Base-by-base conservation (phyloP, 805 yeast species). In the Candida maris region DNA sequence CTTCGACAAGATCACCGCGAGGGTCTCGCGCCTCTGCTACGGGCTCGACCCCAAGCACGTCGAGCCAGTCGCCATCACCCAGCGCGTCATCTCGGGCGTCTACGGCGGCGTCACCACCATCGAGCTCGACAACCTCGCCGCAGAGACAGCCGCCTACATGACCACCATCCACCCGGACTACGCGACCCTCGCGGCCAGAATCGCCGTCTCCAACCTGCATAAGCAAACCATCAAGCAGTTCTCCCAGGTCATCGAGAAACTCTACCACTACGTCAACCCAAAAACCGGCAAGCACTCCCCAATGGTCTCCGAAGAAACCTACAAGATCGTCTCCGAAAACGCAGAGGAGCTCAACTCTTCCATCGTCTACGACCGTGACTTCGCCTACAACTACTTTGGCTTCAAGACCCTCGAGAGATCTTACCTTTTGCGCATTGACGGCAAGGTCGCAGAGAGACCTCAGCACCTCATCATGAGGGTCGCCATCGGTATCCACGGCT, bases 131-230 rank as follows among this genome's bases (percentile, higher is more conserved):
- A 79, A 80, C 53, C 62, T 82, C 35, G 65, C 97, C 32, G 97
- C 97, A 29, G 98, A 93, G 65, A 88, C 96, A 24, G 95, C 96
- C 39, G 97, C 97, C 28, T 85, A 83, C 58, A 86, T 93, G 96
- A 88, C 97, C 41, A 91, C 97, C 9, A 77, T 85, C 45, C 97
- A 91, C 62, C 97, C 97, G n/a, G 97, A 93, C 66, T 89, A 91
- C 54, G 96, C 97, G 19, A 79, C 81, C 28, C 72, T 88, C 52
- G 97, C 97, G 37, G 97, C 97, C 23, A 81, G 98, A 68, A 83
- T 91, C 43, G 97, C 97, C 15, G 81, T 93, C 37, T 85, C 96
- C 27, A 87, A 87, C 62, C 72, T 93, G 57, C 97, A 91, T 70
- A 89, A 89, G 66, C 95, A 88, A 67, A 89, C 97, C 35, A 84